Evolutionary conservation across 192 early-diverging fungal species (phyloP).

Genomic region (Coemansia guatemalensis): DNA sequence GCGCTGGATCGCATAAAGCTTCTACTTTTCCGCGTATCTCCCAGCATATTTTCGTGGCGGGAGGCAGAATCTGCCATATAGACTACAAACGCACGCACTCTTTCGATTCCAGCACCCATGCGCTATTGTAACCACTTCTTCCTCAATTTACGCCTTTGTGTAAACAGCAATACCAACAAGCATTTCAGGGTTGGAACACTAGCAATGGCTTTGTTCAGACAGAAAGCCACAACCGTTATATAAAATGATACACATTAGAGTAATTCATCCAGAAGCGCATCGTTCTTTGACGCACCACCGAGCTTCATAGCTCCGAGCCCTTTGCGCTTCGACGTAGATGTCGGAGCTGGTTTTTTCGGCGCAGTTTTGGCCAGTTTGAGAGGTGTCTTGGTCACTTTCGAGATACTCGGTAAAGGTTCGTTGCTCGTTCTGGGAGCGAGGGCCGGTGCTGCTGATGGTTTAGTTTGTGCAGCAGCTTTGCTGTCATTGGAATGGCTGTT

Average conservation of each 20-base stretch:
- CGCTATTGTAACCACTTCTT: too few relatives aligned
- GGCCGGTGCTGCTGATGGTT: too few relatives aligned
- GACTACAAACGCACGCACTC: too few relatives aligned
- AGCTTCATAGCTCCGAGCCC: constrained; percentile 51
- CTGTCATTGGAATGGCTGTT: background rate
- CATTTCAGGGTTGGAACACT: too few relatives aligned
- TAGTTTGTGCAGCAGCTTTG: too few relatives aligned
- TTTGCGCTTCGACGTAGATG: constrained; percentile 26
- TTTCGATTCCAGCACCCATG: too few relatives aligned
- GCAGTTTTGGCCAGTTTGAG: constrained; percentile 19
- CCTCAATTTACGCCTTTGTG: too few relatives aligned
- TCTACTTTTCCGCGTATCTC: constrained; percentile 46
- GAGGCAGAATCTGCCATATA: constrained; percentile 14
- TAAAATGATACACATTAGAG: constrained; percentile 4
- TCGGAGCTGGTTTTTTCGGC: constrained; percentile 6
- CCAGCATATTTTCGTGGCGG: constrained; percentile 45
- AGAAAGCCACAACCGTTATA: too few relatives aligned
- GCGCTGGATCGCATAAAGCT: constrained; percentile 38
- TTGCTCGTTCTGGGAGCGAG: too few relatives aligned
- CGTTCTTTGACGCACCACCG: constrained; percentile 28
- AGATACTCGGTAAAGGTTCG: too few relatives aligned
- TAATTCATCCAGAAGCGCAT: constrained; percentile 15
- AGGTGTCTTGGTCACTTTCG: constrained; percentile 2
- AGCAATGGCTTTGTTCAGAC: too few relatives aligned
- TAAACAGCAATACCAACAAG: too few relatives aligned